Conservation (phyloP, 306 rosid genomes). For the Dalbergia oliveri region DNA sequence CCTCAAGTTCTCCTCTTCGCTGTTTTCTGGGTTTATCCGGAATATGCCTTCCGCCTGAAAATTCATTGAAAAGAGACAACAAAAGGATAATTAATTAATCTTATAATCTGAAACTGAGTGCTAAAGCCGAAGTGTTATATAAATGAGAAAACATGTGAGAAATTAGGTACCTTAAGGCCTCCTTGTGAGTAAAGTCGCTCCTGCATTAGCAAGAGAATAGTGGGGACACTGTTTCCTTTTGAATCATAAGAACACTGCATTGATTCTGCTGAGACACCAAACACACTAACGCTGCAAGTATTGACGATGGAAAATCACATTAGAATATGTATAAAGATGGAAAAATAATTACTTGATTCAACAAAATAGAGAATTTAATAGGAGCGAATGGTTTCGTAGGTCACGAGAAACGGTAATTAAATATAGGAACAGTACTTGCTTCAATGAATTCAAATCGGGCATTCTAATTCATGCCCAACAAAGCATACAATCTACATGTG, state of each 20-base stretch:
- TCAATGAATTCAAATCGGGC: background rate
- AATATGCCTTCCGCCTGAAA: slow-evolving; percentile 92
- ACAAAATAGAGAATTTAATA: background rate
- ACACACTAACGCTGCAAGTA: slow-evolving; percentile 80
- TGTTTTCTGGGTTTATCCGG: slow-evolving; percentile 89
- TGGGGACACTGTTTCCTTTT: slow-evolving; percentile 93
- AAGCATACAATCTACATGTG: background rate
- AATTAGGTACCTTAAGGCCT: slow-evolving; percentile 71
- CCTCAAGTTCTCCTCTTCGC: slow-evolving; percentile 87
- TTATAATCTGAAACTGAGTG: background rate
- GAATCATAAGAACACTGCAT: slow-evolving; percentile 96
- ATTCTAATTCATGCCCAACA: background rate
- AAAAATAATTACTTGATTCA: background rate
- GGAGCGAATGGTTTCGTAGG: background rate
- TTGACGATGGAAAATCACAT: slow-evolving; percentile 42
- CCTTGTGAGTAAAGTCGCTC: slow-evolving; percentile 88
- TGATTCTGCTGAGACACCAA: slow-evolving; percentile 98
- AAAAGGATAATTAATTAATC: slow-evolving; percentile 18
- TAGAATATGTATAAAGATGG: slow-evolving; percentile 23
- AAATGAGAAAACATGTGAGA: slow-evolving; percentile 17
- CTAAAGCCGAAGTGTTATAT: no score
- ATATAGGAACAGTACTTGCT: background rate
- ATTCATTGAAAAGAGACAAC: slow-evolving; percentile 24
- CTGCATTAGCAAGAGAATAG: slow-evolving; percentile 89
- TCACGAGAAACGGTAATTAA: background rate